phyloP scores from a whole-genome alignment of 1,139 yeast species.

The Scheffersomyces insectosa region DNA sequence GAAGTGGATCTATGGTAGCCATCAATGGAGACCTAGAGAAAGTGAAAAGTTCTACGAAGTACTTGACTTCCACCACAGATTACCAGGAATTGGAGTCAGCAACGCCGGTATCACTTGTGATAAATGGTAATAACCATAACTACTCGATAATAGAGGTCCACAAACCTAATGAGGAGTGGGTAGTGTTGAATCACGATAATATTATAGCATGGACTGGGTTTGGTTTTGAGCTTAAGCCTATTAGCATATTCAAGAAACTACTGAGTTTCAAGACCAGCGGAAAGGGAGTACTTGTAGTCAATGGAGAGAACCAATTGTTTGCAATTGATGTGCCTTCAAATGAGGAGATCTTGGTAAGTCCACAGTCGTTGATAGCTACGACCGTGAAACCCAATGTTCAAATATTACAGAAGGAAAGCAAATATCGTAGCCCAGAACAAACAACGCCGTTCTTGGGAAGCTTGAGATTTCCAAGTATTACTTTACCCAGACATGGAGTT shows the following conservation, averaged over 20 bases:
- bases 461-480: background rate
- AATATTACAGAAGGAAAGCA: background rate
- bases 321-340: conserved; percentile 13
- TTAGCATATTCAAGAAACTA: conserved; percentile 4
- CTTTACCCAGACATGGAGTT: background rate
- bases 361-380: conserved; percentile 17
- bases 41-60: conserved; percentile 14
- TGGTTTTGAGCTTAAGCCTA: conserved; percentile 11
- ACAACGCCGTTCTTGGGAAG: too few relatives aligned
- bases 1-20: conserved; percentile 34
- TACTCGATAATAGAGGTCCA: conserved; percentile 26
- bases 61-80: conserved; percentile 15
- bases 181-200: conserved; percentile 10
- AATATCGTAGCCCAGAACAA: background rate
- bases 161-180: conserved; percentile 14
- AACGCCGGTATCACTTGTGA: conserved; percentile 28
- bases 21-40: conserved; percentile 33
- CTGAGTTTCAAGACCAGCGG: conserved; percentile 14
- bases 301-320: conserved; percentile 14
- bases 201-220: conserved; percentile 24
- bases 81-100: conserved; percentile 29
- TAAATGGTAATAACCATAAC: conserved; percentile 29
- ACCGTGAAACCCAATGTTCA: conserved; percentile 2
- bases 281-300: conserved; percentile 18
- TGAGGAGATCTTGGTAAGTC: conserved; percentile 15